Percentiles rank a stretch among this genome's conserved stretches.
Evolutionary conservation across 2,329 filamentous ascomycete genomes (phyloP).

Genomic region (Didymella sp.): DNA sequence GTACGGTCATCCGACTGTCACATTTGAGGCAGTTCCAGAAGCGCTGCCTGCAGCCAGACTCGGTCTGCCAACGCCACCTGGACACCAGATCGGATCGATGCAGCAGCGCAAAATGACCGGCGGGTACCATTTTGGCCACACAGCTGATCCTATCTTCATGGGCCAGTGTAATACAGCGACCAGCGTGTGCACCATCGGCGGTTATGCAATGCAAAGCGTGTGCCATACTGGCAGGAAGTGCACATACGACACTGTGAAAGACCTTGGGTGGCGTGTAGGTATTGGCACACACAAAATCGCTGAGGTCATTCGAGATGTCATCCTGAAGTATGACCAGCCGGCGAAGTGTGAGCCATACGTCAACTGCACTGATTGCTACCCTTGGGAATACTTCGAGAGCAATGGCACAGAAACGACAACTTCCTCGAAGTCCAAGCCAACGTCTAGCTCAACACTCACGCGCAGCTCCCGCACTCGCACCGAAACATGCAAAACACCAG

Average conservation of each 20-base stretch:
- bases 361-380: slow-evolving; percentile 84
- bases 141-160: slow-evolving; percentile 93
- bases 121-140: slow-evolving; percentile 91
- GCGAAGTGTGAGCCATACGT: slow-evolving; percentile 77
- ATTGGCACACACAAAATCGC: slow-evolving; percentile 91
- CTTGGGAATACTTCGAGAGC: slow-evolving; percentile 95
- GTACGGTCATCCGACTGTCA: slow-evolving; percentile 88
- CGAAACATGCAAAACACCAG: slow-evolving; percentile 86
- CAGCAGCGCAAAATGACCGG: slow-evolving; percentile 71
- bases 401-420: slow-evolving; percentile 83
- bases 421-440: slow-evolving; percentile 57
- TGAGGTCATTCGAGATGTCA: slow-evolving; percentile 84
- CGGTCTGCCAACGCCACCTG: slow-evolving; percentile 84
- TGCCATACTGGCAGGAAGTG: slow-evolving; percentile 91
- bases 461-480: slow-evolving; percentile 67
- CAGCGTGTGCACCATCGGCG: slow-evolving; percentile 86
- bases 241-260: slow-evolving; percentile 88
- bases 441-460: slow-evolving; percentile 60
- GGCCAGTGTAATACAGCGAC: slow-evolving; percentile 91
- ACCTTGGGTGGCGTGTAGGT: slow-evolving; percentile 90
- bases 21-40: slow-evolving; percentile 92
- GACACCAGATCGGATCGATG: slow-evolving; percentile 72
- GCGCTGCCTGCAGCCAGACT: slow-evolving; percentile 84
- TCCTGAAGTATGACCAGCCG: slow-evolving; percentile 81
- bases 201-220: slow-evolving; percentile 91